Evolutionary conservation across 192 early-diverging fungal species (phyloP).

Genomic region (Backusella liffmaniae): DNA sequence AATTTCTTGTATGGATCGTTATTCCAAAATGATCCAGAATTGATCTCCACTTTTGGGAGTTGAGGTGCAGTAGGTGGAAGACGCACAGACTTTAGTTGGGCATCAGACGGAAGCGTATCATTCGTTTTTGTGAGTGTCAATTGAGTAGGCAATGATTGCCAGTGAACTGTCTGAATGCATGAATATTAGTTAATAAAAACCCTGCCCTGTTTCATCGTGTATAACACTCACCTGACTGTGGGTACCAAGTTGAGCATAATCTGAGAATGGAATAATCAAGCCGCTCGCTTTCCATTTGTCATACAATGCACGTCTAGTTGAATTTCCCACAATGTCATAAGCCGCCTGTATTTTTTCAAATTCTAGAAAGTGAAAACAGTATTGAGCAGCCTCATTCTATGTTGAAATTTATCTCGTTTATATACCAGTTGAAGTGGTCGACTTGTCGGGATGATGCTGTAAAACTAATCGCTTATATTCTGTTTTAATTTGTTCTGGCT

Average conservation of each 20-base stretch:
- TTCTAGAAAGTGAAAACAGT: neutral
- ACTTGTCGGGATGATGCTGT: conserved; percentile 32
- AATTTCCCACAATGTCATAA: conserved; percentile 28
- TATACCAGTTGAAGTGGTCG: neutral
- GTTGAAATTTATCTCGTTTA: neutral
- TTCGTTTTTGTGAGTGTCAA: neutral
- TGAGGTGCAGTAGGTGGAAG: neutral
- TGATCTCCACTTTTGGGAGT: conserved; percentile 8
- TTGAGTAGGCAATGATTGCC: conserved; percentile 30
- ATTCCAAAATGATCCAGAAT: conserved; percentile 17
- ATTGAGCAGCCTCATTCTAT: neutral
- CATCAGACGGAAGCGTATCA: neutral
- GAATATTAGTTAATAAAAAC: neutral
- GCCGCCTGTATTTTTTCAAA: conserved; percentile 27
- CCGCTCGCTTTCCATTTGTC: conserved; percentile 27
- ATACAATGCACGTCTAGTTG: conserved; percentile 22
- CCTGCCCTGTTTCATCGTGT: neutral
- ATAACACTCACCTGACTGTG: conserved; percentile 29
- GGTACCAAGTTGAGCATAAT: conserved; percentile 16
- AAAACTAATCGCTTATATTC: conserved; percentile 31
- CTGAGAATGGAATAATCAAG: conserved; percentile 28
- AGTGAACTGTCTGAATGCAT: conserved; percentile 27
- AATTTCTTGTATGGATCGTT: conserved; percentile 23
- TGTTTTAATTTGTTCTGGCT: conserved; percentile 29
- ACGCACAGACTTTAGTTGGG: conserved; percentile 3